Evolutionary conservation across 768 basidiomycete species (phyloP).

Genomic region (Suillus tomentosus): DNA sequence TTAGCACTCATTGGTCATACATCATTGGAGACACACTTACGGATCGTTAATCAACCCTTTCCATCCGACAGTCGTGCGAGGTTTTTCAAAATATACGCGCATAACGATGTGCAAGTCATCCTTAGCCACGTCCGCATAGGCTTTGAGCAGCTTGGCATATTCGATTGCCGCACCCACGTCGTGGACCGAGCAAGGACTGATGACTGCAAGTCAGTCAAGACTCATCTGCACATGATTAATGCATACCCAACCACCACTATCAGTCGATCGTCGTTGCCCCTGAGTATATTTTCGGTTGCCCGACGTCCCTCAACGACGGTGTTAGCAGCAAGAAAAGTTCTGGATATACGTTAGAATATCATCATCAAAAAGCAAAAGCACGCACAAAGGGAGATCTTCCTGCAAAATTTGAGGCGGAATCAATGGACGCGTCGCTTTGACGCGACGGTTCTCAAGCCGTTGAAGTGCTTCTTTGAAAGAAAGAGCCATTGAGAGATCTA

Average conservation of each 20-base stretch:
- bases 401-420: constrained; percentile 95
- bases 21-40: constrained; percentile 17
- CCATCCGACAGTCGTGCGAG: constrained; percentile 96
- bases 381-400: constrained; percentile 88
- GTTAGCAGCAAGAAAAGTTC: constrained; percentile 78
- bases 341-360: constrained; percentile 32
- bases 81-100: constrained; percentile 99
- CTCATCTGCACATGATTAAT: constrained; percentile 1
- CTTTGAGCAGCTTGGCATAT: constrained; percentile 78
- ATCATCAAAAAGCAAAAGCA: constrained; percentile 3
- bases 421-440: constrained; percentile 83
- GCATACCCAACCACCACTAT: constrained; percentile 87
- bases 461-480: constrained; percentile 78
- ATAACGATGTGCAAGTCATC: constrained; percentile 94
- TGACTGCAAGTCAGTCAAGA: constrained; percentile 11
- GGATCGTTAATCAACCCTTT: constrained; percentile 99
- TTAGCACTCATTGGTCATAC: neutral
- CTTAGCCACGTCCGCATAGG: constrained; percentile 77
- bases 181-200: constrained; percentile 93
- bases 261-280: constrained; percentile 88
- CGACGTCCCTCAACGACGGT: constrained; percentile 87
- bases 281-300: constrained; percentile 75
- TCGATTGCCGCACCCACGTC: constrained; percentile 83
- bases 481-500: constrained; percentile 63
- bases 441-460: constrained; percentile 84